Evolutionary conservation across 2,329 filamentous ascomycete genomes (phyloP), one percentile per base, ranked within the genome.

Genomic region (Xylariaceae sp.): DNA sequence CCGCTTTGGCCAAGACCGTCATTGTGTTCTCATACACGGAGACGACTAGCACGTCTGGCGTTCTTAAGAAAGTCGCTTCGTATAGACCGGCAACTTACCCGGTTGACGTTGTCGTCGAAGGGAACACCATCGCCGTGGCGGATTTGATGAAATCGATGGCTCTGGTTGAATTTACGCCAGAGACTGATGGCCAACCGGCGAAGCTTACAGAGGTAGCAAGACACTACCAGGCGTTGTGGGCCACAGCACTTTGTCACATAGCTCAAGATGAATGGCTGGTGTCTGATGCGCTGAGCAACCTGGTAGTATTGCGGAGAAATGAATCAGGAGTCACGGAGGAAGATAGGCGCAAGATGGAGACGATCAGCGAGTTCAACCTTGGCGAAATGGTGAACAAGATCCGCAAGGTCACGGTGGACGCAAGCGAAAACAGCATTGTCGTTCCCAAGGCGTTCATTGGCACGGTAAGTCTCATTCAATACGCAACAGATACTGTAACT

Each of bases 331-430:
- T 91, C 0, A 91, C 87, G 0, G 81, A 83, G 1, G 87, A 94
- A 55, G 91, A 96, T 67, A 83, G 81, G 61, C 82, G 82, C 53
- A 80, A 85, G 34, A 76, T 97, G 65, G 82, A 90, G 48, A 80
- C 92, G 4, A 90, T 85, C 0, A 88, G 88, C 61, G 92, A 97
- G 73, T 85, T 97, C 63, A 86, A 88, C 50, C 79, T 99, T 8
- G 92, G 94, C 1, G 93, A 99, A 73, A 91, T 94, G 83, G 90
- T 97, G 57, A 99, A 99, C 71, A 83, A 86, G 37, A 96, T 97
- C 57, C 83, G 88, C 18, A 84, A 84, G 34, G 83, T 97, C 15
- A 80, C 87, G 56, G 84, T 95, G 8, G 80, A 84, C 34, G 78
- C 85, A 2, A 81, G 80, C 15, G 77, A 84, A 39, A 86, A 81